A percentile compares a stretch with the other conserved stretches of the same genome.
These are phyloP conservation scores for Parascedosporium putredinis DNA, from an alignment of 2,329 filamentous ascomycete species.

Conservation along the genomic window DNA sequence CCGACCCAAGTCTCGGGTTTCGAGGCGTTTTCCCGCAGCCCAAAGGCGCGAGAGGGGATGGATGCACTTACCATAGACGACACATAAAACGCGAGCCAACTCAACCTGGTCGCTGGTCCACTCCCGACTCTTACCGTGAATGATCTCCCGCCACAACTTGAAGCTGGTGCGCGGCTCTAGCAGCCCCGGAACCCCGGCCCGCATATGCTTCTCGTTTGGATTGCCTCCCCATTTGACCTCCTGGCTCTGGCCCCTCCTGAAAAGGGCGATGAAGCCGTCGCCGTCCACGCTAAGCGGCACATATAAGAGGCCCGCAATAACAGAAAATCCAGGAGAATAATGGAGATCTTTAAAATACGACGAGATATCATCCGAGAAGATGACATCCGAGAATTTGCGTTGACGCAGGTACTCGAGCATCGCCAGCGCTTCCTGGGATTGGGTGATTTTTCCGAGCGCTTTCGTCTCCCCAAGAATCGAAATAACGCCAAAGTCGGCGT, in stretches of 20 bases:
- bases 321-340: constrained; percentile 68
- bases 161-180: constrained; percentile 74
- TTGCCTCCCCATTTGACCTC: constrained; percentile 83
- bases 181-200: constrained; percentile 61
- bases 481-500: constrained; percentile 76
- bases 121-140: constrained; percentile 72
- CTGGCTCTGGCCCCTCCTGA: constrained; percentile 64
- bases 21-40: too few species aligned
- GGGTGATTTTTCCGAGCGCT: constrained; percentile 62
- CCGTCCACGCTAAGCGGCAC: constrained; percentile 70
- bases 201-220: constrained; percentile 68
- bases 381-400: constrained; percentile 61
- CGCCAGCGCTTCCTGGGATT: constrained; percentile 73
- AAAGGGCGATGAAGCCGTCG: constrained; percentile 82
- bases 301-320: constrained; percentile 69
- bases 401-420: constrained; percentile 78
- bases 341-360: constrained; percentile 72
- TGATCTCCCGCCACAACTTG: constrained; percentile 69
- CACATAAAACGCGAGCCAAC: constrained; percentile 74
- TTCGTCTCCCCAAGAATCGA: constrained; percentile 87
- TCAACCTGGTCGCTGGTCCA: constrained; percentile 87
- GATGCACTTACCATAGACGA: constrained; percentile 64
- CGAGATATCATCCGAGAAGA: constrained; percentile 65
- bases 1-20: too few species aligned
- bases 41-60: not conserved